phyloP scores from a whole-genome alignment of 2,329 filamentous ascomycete genomes.

The Diplodia mutila region DNA sequence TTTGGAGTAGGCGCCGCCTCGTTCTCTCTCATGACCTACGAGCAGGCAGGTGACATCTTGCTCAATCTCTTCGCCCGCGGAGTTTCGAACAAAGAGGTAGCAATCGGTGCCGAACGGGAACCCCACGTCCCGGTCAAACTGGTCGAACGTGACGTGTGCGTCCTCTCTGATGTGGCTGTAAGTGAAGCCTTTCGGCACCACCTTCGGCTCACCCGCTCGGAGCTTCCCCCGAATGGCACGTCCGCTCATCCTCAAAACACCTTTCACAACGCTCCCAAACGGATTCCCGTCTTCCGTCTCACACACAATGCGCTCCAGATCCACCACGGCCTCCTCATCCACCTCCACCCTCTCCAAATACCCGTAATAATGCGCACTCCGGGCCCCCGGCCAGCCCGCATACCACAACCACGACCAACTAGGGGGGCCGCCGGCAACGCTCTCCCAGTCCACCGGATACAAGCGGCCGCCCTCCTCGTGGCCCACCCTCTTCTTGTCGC shows the following conservation, averaged over 20 bases:
- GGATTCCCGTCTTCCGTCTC: background rate
- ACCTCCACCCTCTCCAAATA: background rate
- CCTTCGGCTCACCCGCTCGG: background rate
- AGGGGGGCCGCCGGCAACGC: too few relatives aligned
- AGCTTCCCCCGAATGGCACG: background rate
- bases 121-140: background rate
- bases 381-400: background rate
- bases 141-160: background rate
- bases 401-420: background rate
- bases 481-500: background rate
- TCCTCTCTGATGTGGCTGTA: background rate
- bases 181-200: background rate
- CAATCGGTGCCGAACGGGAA: background rate
- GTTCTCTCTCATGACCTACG: background rate
- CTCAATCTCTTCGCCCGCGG: background rate
- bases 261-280: background rate
- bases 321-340: background rate
- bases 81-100: background rate
- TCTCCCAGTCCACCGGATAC: background rate
- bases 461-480: background rate
- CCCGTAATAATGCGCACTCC: background rate
- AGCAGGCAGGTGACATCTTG: background rate
- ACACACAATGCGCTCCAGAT: background rate
- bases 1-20: background rate
- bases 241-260: background rate